phyloP scores from a whole-genome alignment of 352 stramenopile species.

The Globisporangium sylvaticum region DNA sequence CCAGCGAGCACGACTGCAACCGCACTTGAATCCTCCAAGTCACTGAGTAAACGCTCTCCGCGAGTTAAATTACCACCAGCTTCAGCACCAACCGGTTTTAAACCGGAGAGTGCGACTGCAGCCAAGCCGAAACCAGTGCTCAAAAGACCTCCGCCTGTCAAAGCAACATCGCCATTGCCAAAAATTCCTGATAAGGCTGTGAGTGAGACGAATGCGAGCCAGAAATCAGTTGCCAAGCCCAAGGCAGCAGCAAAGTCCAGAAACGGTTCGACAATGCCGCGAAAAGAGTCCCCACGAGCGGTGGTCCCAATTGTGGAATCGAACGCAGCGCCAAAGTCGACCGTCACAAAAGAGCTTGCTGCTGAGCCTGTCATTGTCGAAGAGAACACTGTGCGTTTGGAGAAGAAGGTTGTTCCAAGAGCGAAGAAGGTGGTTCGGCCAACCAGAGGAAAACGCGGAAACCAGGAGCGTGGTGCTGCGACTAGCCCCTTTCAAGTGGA shows the following conservation, averaged over 20 bases:
- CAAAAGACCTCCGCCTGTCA: neutral
- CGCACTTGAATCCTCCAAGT: neutral
- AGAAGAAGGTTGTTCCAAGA: neutral
- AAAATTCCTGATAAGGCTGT: neutral
- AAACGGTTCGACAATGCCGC: neutral
- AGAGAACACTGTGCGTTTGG: neutral
- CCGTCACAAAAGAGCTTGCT: neutral
- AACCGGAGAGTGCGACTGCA: neutral
- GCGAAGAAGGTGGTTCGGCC: neutral
- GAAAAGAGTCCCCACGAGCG: neutral
- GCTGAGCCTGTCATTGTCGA: neutral
- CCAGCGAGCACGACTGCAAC: neutral
- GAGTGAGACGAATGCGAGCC: neutral
- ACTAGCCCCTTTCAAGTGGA: neutral
- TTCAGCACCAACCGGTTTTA: neutral
- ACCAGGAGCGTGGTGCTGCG: neutral
- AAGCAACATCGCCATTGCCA: neutral
- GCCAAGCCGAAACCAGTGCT: neutral
- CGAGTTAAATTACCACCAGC: neutral
- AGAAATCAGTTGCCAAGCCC: neutral
- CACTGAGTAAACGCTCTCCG: neutral
- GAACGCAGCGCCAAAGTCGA: neutral
- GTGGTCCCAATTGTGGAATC: neutral
- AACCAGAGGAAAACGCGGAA: neutral
- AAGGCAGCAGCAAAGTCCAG: neutral